A percentile compares a stretch with the other conserved stretches of the same genome.
phyloP scores from a whole-genome alignment of 1,284 basidiomycete genomes.

The Ustilago bromivora region DNA sequence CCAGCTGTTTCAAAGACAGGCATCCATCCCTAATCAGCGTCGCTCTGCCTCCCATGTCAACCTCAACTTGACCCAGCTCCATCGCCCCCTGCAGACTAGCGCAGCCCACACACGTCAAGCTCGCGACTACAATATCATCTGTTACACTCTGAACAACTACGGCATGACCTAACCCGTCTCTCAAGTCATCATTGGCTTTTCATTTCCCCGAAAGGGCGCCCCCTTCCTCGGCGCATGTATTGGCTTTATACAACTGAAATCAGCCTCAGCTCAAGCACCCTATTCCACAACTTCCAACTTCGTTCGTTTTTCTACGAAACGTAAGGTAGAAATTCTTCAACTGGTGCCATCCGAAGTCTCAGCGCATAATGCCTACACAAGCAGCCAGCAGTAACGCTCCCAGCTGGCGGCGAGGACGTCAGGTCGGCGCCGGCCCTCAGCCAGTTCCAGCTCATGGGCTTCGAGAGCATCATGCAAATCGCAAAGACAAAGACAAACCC shows the following conservation, averaged over 20 bases:
- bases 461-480: constrained; percentile 15
- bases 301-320: neutral
- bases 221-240: neutral
- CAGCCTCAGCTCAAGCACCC: neutral
- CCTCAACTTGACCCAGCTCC: neutral
- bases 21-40: neutral
- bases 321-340: no score
- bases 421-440: constrained; percentile 16
- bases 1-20: neutral
- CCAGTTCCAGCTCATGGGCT: constrained; percentile 6
- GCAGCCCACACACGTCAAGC: constrained; percentile 7
- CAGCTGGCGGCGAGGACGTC: constrained; percentile 34
- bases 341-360: neutral
- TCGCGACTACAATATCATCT: neutral
- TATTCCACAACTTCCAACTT: neutral
- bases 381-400: constrained; percentile 30
- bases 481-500: constrained; percentile 26
- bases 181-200: neutral
- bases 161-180: neutral
- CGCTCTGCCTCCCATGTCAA: neutral
- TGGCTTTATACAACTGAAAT: neutral
- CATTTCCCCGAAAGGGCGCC: neutral
- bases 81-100: neutral
- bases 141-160: neutral
- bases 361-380: constrained; percentile 24